phyloP scores from a whole-genome alignment of 2,329 filamentous ascomycete species.

The Cercospora sp. region DNA sequence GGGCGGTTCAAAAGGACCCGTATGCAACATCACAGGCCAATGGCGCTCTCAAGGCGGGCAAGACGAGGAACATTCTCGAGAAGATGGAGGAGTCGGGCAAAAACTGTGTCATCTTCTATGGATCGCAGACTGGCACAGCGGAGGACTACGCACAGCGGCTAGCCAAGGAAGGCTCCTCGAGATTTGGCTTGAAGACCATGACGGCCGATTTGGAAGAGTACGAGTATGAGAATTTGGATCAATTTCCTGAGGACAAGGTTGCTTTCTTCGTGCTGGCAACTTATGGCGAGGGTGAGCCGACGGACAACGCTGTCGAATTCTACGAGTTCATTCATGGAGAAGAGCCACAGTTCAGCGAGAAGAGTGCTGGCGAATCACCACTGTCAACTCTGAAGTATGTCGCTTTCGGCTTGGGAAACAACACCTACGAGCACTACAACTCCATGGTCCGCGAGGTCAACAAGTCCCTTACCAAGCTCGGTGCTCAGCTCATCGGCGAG shows the following conservation, averaged over 20 bases:
- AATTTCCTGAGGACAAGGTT: slow-evolving; percentile 84
- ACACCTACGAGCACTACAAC: slow-evolving; percentile 99
- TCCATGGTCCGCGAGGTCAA: slow-evolving; percentile 94
- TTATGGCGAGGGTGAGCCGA: slow-evolving; percentile 97
- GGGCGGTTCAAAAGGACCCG: slow-evolving; percentile 84
- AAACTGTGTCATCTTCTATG: slow-evolving; percentile 98
- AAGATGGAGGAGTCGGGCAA: slow-evolving; percentile 95
- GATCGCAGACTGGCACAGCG: slow-evolving; percentile 95
- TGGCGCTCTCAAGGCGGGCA: slow-evolving; percentile 71
- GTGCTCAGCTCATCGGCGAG: slow-evolving; percentile 78
- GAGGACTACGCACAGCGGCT: slow-evolving; percentile 97
- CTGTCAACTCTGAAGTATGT: slow-evolving; percentile 88
- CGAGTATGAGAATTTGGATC: slow-evolving; percentile 91
- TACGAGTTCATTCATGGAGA: slow-evolving; percentile 92
- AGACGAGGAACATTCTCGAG: slow-evolving; percentile 89
- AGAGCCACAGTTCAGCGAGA: slow-evolving; percentile 76
- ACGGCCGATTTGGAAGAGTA: slow-evolving; percentile 97
- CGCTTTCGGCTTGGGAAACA: slow-evolving; percentile 94
- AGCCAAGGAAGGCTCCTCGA: slow-evolving; percentile 94
- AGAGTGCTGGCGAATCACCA: slow-evolving; percentile 65
- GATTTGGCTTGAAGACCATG: slow-evolving; percentile 97
- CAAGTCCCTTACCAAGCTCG: slow-evolving; percentile 75
- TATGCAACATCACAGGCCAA: slow-evolving; percentile 75
- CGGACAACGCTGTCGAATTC: slow-evolving; percentile 98
- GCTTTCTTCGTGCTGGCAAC: slow-evolving; percentile 95